phyloP scores from a whole-genome alignment of 345 rosid species.

The Bruguiera sexangula region DNA sequence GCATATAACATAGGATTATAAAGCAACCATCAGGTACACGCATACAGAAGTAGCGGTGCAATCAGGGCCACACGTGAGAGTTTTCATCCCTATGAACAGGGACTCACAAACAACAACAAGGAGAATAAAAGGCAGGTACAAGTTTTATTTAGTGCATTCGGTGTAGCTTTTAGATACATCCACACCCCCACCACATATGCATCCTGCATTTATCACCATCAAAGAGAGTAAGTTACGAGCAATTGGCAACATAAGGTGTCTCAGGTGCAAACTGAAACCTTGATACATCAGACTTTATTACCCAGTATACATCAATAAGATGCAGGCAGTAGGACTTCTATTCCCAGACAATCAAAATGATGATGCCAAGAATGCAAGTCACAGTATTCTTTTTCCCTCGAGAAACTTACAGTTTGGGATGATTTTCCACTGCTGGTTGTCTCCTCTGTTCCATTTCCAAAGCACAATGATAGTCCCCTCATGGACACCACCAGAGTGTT shows the following conservation, averaged over 20 bases:
- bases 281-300: too few relatives aligned
- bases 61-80: not conserved
- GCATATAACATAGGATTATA: not conserved
- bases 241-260: not conserved
- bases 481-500: constrained; percentile 65
- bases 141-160: constrained; percentile 1
- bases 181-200: not conserved
- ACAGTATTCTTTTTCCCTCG: not conserved
- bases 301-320: too few relatives aligned
- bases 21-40: not conserved
- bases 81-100: not conserved
- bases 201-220: constrained; percentile 31
- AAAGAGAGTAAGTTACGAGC: not conserved
- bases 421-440: constrained; percentile 87
- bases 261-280: not conserved
- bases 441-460: constrained; percentile 82
- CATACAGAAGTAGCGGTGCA: not conserved
- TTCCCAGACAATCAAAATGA: too few relatives aligned
- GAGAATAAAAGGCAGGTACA: constrained; percentile 1
- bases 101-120: not conserved
- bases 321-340: too few relatives aligned
- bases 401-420: constrained; percentile 55
- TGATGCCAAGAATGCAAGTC: not conserved
- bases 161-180: constrained; percentile 9
- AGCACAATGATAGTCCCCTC: constrained; percentile 71